Base-by-base conservation (phyloP, 2,329 filamentous ascomycete species). In the Fusarium xyrophilum region DNA sequence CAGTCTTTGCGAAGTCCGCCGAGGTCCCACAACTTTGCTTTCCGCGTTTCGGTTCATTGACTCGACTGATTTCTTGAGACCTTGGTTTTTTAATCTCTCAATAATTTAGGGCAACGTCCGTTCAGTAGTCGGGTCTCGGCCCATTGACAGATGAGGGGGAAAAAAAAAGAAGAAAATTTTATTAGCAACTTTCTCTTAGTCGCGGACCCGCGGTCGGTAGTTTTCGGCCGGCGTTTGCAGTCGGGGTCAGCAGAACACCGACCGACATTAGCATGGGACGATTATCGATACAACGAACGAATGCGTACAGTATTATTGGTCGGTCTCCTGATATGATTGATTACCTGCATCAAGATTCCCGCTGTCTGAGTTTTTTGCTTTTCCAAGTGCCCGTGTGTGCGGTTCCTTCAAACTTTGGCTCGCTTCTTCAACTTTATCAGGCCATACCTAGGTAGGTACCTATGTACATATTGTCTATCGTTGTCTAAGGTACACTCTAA, bases 191-290 rank as follows among this genome's bases (percentile, higher is more conserved):
- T 40, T 38, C 23, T 50, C 23, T 50, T 43, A 47, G 54, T 28
- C 47, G 39, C 53, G 63, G 68, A 65, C 52, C 65, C 62, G 62
- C 61, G 56, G 60, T 68, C 65, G 71, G 71, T 65, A 70, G 50
- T 71, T 72, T 62, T 68, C 66, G 68, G 72, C 71, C 68, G 68
- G 63, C 57, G 70, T 59, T 70, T 46, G 48, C 51, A 53, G 30
- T 56, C 60, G 50, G 65, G 25, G 52, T 58, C 56, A 60, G 23
- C 25, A 53, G 36, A 54, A 60, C 39, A 59, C 66, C 56, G 66
- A 48, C 28, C 35, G 46, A 48, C 21, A 48, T 50, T 33, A 21
- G 28, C 42, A 63, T 73, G 58, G 51, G 58, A 65, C 65, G 70
- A 73, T 66, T 32, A 47, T 32, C 44, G n/a, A 32, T 32, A 13